A percentile compares a stretch with the other conserved stretches of the same genome.
Evolutionary conservation across 2,329 filamentous ascomycete genomes (phyloP).

Genomic region (Ampelomyces quisqualis): DNA sequence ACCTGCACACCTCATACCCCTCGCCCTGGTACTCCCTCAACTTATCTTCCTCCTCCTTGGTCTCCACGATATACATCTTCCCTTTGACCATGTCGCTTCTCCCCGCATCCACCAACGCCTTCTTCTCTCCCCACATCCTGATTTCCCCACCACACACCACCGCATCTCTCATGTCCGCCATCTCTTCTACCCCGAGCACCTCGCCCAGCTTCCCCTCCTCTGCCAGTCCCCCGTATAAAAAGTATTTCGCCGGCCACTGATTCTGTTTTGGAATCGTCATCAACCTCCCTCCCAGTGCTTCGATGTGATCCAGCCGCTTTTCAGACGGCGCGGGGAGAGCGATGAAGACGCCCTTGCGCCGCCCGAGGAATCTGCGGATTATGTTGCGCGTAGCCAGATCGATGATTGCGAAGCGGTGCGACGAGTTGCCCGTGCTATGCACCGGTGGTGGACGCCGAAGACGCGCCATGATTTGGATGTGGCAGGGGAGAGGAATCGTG

Average conservation of each 20-base stretch:
- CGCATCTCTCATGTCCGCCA: not conserved
- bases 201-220: not conserved
- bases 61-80: constrained; percentile 3
- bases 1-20: constrained; percentile 9
- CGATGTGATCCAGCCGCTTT: too few species aligned
- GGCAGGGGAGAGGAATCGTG: not conserved
- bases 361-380: not conserved
- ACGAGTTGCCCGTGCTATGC: too few species aligned
- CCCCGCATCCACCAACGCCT: constrained; percentile 7
- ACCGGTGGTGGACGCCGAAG: too few species aligned
- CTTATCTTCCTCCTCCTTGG: constrained; percentile 3
- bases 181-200: not conserved
- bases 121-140: constrained; percentile 5
- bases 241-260: not conserved
- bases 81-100: constrained; percentile 1
- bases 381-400: not conserved
- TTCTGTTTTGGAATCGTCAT: not conserved
- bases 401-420: not conserved
- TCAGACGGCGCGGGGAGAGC: not conserved
- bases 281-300: too few species aligned
- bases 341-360: not conserved
- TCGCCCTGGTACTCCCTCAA: constrained; percentile 5
- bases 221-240: not conserved
- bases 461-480: too few species aligned
- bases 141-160: not conserved